Evolutionary conservation across 1,139 yeast species (phyloP).

Genomic region (Protomyces pachydermus): DNA sequence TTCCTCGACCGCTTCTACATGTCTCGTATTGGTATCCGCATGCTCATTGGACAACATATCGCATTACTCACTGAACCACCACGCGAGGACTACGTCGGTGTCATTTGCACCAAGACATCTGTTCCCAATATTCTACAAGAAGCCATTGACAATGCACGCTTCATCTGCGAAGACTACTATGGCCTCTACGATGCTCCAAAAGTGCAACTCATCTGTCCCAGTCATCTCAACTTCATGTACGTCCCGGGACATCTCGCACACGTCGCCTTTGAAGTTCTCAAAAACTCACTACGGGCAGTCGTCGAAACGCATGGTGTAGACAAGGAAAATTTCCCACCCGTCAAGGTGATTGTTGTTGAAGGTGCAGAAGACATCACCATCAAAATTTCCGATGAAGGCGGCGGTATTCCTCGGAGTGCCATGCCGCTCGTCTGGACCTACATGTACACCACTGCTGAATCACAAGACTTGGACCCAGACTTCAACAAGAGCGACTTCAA

Average conservation of each 20-base stretch:
- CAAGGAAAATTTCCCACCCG: constrained; percentile 65
- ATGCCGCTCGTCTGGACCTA: constrained; percentile 88
- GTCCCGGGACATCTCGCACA: constrained; percentile 88
- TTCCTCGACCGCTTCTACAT: constrained; percentile 78
- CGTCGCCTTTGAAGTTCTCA: constrained; percentile 79
- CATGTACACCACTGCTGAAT: constrained; percentile 70
- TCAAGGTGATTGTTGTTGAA: constrained; percentile 82
- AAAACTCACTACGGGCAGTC: constrained; percentile 77
- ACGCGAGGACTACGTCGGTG: constrained; percentile 68
- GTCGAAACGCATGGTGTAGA: constrained; percentile 61
- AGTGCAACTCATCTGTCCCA: constrained; percentile 68
- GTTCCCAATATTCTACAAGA: constrained; percentile 74
- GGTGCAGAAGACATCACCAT: constrained; percentile 92
- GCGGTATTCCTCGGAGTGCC: constrained; percentile 82
- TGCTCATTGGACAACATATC: constrained; percentile 84
- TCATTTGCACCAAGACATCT: constrained; percentile 74
- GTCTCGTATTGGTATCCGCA: constrained; percentile 82
- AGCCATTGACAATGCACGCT: constrained; percentile 81
- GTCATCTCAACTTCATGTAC: constrained; percentile 70
- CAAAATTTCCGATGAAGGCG: constrained; percentile 89
- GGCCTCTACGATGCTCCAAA: constrained; percentile 78
- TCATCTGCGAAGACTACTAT: constrained; percentile 82
- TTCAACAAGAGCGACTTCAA: constrained; percentile 52
- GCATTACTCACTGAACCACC: constrained; percentile 66
- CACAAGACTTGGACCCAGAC: constrained; percentile 57